Percentiles rank a stretch among this genome's conserved stretches.
Conservation (phyloP, 805 yeast genomes). For the Wickerhamiella sergipiensis region DNA sequence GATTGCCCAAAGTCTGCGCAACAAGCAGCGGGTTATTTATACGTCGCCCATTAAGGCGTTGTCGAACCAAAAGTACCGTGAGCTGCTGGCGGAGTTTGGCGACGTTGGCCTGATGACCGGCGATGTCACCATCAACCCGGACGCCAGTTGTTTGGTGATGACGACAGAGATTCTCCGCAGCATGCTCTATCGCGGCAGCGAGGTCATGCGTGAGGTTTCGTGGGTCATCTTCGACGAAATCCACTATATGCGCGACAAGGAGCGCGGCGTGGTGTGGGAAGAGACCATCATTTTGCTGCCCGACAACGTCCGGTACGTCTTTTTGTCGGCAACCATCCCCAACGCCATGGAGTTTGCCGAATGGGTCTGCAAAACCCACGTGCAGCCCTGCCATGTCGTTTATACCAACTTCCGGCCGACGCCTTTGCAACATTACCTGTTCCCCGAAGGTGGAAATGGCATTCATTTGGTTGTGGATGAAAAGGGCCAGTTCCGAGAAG, state of each 20-base stretch:
- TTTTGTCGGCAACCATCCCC: slow-evolving; percentile 92
- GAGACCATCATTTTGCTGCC: slow-evolving; percentile 93
- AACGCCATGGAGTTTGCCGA: slow-evolving; percentile 97
- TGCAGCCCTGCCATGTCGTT: slow-evolving; percentile 96
- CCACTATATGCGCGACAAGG: slow-evolving; percentile 95
- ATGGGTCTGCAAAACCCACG: slow-evolving; percentile 92
- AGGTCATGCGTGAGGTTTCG: slow-evolving; percentile 95
- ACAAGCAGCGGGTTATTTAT: slow-evolving; percentile 85
- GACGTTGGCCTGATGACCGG: slow-evolving; percentile 99
- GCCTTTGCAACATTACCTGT: slow-evolving; percentile 90
- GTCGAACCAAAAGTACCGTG: slow-evolving; percentile 89
- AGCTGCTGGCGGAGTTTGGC: slow-evolving; percentile 79
- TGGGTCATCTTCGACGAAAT: slow-evolving; percentile 98
- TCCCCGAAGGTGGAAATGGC: slow-evolving; percentile 98
- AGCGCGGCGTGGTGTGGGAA: slow-evolving; percentile 99
- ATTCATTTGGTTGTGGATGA: slow-evolving; percentile 96
- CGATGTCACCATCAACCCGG: slow-evolving; percentile 96
- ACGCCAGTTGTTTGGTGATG: slow-evolving; percentile 96
- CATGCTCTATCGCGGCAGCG: slow-evolving; percentile 95
- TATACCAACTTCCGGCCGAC: slow-evolving; percentile 98
- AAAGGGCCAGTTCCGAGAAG: slow-evolving; percentile 90
- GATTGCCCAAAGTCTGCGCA: slow-evolving; percentile 84
- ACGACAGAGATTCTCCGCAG: slow-evolving; percentile 95
- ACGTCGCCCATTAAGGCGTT: slow-evolving; percentile 93
- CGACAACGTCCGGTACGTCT: slow-evolving; percentile 88